phyloP scores from a whole-genome alignment of 2,329 filamentous ascomycete species.

The Septoria petroselini region DNA sequence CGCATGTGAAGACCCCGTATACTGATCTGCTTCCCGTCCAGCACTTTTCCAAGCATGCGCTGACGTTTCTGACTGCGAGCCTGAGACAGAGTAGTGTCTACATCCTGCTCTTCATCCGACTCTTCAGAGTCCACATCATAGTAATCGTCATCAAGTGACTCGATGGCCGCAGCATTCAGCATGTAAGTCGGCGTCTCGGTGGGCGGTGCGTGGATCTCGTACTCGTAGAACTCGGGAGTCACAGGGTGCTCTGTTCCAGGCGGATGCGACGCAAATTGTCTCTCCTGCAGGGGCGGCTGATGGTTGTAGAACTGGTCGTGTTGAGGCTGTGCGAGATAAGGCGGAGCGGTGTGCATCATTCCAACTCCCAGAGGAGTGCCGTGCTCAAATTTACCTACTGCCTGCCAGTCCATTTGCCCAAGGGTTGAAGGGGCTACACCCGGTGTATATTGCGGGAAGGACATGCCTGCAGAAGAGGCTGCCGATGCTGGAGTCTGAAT shows the following conservation, averaged over 20 bases:
- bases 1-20: slow-evolving; percentile 34
- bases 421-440: neutral
- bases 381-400: no score
- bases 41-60: slow-evolving; percentile 29
- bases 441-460: slow-evolving; percentile 5
- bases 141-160: slow-evolving; percentile 50
- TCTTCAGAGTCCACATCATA: slow-evolving; percentile 49
- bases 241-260: neutral
- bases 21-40: slow-evolving; percentile 33
- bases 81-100: slow-evolving; percentile 23
- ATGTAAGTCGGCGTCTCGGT: slow-evolving; percentile 30
- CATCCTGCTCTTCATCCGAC: slow-evolving; percentile 47
- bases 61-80: slow-evolving; percentile 22
- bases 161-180: slow-evolving; percentile 42
- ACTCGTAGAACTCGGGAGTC: slow-evolving; percentile 31
- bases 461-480: neutral
- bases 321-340: neutral
- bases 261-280: neutral
- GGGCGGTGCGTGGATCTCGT: slow-evolving; percentile 23
- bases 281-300: neutral
- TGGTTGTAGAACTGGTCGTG: neutral
- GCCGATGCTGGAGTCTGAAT: neutral
- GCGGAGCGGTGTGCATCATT: neutral
- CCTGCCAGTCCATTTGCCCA: neutral
- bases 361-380: no score